phyloP scores from a whole-genome alignment of 1,284 basidiomycete species.

The Trichosporon sp. region DNA sequence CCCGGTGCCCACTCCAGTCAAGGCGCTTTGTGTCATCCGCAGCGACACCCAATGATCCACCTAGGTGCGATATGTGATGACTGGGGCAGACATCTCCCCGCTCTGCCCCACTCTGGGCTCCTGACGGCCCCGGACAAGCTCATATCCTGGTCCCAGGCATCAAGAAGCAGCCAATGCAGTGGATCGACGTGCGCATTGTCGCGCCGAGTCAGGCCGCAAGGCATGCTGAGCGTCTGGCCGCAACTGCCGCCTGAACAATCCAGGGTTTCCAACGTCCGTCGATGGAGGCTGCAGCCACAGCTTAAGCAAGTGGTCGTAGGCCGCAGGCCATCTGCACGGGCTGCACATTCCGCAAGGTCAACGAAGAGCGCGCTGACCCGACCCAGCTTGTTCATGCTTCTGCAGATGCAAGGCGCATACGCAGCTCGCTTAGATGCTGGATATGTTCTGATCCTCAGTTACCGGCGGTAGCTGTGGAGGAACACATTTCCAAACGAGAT shows the following conservation, averaged over 20 bases:
- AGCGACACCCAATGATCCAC: background rate
- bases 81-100: background rate
- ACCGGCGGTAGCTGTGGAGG: background rate
- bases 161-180: background rate
- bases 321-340: background rate
- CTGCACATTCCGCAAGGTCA: background rate
- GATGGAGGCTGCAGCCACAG: background rate
- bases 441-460: background rate
- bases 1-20: background rate
- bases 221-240: background rate
- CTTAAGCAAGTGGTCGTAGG: background rate
- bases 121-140: background rate
- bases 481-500: background rate
- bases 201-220: background rate
- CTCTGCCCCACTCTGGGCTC: background rate
- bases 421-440: background rate
- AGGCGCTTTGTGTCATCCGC: background rate
- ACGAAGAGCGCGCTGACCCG: background rate
- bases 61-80: background rate
- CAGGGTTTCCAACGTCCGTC: background rate
- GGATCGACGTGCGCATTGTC: background rate
- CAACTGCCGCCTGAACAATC: background rate
- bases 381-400: background rate
- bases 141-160: background rate
- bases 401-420: background rate